phyloP scores from a whole-genome alignment of 164 flowering plant genomes.

The Berberis thunbergii region DNA sequence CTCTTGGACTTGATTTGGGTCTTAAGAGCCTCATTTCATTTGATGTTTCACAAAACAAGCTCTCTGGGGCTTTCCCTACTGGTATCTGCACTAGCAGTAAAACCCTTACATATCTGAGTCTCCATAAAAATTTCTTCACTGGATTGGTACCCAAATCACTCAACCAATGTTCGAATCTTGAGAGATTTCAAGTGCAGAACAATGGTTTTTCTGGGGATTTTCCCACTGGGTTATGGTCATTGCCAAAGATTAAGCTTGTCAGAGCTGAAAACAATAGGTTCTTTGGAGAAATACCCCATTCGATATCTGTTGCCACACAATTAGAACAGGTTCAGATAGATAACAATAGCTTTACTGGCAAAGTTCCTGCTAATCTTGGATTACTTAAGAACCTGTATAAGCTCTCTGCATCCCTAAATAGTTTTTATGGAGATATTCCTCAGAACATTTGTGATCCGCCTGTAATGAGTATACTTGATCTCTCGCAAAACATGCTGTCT shows the following conservation, averaged over 20 bases:
- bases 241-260: conserved; percentile 61
- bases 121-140: conserved; percentile 61
- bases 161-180: conserved; percentile 49
- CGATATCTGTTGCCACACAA: conserved; percentile 46
- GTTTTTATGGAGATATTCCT: conserved; percentile 66
- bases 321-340: conserved; percentile 90
- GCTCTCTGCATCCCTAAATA: conserved; percentile 71
- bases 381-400: conserved; percentile 51
- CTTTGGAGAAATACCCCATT: conserved; percentile 61
- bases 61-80: conserved; percentile 59
- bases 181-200: conserved; percentile 73
- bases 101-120: conserved; percentile 36
- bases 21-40: conserved; percentile 45
- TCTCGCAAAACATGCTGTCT: conserved; percentile 62
- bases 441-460: conserved; percentile 73
- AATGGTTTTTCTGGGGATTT: conserved; percentile 63
- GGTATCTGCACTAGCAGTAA: conserved; percentile 41
- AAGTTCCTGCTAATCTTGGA: conserved; percentile 64
- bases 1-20: conserved; percentile 34
- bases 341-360: conserved; percentile 60
- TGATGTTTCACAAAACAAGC: conserved; percentile 71
- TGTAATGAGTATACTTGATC: conserved; percentile 66
- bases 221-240: conserved; percentile 57
- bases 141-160: conserved; percentile 49
- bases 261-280: conserved; percentile 79